phyloP scores from a whole-genome alignment of 768 basidiomycete species.

The Serpula lacrymans region DNA sequence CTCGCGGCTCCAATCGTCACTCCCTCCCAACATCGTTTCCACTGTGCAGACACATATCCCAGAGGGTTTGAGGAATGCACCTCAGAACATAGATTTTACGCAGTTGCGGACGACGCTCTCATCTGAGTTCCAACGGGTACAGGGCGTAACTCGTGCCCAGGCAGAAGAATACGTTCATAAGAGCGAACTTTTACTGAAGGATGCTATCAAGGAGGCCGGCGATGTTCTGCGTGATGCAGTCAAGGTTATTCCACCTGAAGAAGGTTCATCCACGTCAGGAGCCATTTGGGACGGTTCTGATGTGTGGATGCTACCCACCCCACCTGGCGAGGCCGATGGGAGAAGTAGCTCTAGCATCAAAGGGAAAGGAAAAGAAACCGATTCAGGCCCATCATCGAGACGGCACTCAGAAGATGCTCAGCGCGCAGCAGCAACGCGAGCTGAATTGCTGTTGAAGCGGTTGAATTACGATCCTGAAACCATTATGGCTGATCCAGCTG shows the following conservation, averaged over 20 bases:
- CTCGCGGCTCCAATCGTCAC: slow-evolving; percentile 65
- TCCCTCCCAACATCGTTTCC: slow-evolving; percentile 71
- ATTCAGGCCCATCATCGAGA: slow-evolving; percentile 22
- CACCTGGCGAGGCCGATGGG: slow-evolving; percentile 14
- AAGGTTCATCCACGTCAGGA: slow-evolving; percentile 33
- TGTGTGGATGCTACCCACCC: slow-evolving; percentile 71
- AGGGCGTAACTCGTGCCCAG: slow-evolving; percentile 69
- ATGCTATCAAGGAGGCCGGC: slow-evolving; percentile 75
- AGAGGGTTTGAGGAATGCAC: slow-evolving; percentile 59
- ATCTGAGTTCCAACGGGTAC: slow-evolving; percentile 67
- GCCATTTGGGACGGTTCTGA: slow-evolving; percentile 84
- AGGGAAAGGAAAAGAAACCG: slow-evolving; percentile 35
- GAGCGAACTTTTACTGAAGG: slow-evolving; percentile 61
- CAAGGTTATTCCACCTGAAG: slow-evolving; percentile 86
- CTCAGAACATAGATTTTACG: slow-evolving; percentile 62
- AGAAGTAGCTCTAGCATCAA: slow-evolving; percentile 16
- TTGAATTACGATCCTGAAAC: slow-evolving; percentile 74
- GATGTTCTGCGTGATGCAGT: slow-evolving; percentile 86
- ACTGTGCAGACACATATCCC: slow-evolving; percentile 68
- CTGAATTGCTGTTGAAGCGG: slow-evolving; percentile 71
- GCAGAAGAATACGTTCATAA: slow-evolving; percentile 84
- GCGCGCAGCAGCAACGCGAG: slow-evolving; percentile 65
- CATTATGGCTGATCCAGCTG: slow-evolving; percentile 70
- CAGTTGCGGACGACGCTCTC: slow-evolving; percentile 63
- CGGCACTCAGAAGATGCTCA: slow-evolving; percentile 37